These are phyloP conservation scores for Sporisorium sorghi DNA, from an alignment of 1,284 basidiomycete genomes.

Conservation along the genomic window DNA sequence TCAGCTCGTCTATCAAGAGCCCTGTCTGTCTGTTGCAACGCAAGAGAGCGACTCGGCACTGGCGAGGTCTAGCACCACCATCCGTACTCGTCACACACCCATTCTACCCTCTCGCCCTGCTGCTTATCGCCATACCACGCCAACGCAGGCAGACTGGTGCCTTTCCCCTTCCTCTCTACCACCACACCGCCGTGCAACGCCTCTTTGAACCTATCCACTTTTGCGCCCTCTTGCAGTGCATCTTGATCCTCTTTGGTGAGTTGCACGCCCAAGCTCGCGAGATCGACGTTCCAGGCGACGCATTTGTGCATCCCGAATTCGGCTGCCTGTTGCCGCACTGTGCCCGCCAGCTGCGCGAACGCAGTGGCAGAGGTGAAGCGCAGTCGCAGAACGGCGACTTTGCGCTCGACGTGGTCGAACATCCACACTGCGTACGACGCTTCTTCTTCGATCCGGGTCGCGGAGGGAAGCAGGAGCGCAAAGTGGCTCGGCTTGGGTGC, in stretches of 20 bases:
- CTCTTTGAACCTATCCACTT: slow-evolving; percentile 2
- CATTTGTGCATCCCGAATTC: slow-evolving; percentile 31
- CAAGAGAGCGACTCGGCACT: background rate
- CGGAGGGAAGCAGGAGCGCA: slow-evolving; percentile 17
- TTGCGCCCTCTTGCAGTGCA: slow-evolving; percentile 10
- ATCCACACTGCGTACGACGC: slow-evolving; percentile 42
- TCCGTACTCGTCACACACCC: slow-evolving; percentile 47
- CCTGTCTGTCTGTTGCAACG: slow-evolving; percentile 1
- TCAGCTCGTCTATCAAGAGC: background rate
- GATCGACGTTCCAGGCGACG: slow-evolving; percentile 49
- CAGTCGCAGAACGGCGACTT: slow-evolving; percentile 36
- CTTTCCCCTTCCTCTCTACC: slow-evolving; percentile 30
- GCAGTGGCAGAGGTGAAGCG: slow-evolving; percentile 5
- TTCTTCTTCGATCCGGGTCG: background rate
- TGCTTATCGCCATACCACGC: slow-evolving; percentile 37
- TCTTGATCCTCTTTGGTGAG: slow-evolving; percentile 18
- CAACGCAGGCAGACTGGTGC: slow-evolving; percentile 32
- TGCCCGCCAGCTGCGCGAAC: slow-evolving; percentile 14
- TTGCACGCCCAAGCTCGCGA: slow-evolving; percentile 17
- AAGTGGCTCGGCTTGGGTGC: slow-evolving; percentile 25
- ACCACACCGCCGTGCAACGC: slow-evolving; percentile 22
- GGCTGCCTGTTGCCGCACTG: slow-evolving; percentile 21
- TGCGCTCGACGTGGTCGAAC: slow-evolving; percentile 36
- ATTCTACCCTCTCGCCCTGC: slow-evolving; percentile 26
- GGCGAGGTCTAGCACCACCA: slow-evolving; percentile 35